Base-by-base conservation (phyloP, 2,329 filamentous ascomycete genomes). In the Nigrospora oryzae region DNA sequence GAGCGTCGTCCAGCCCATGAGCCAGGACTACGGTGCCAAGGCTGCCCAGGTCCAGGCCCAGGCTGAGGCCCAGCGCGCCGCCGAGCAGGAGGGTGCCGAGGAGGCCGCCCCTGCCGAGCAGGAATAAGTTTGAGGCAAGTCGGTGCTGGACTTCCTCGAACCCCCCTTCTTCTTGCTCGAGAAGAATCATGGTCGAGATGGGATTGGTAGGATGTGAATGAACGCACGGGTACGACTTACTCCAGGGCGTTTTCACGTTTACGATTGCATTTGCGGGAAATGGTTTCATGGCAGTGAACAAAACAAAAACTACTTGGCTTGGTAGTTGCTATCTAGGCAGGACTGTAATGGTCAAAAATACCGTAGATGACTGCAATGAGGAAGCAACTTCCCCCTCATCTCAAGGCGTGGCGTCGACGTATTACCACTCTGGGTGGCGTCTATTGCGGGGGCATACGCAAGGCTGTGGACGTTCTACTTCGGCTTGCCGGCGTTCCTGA, bases 1-100 rank as follows among this genome's bases (percentile, higher is more conserved):
- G 70, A 83, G 85, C 63, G 85, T 97, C 56, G 81, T 95, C 63
- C 89, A 95, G 74, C 93, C 93, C 67, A 85, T 91, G 73, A 91
- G 85, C 74, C 89, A 96, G 77, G 94, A 98, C 79, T 98, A 98
- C 76, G 93, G 93, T 64, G 89, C 91, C 60, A 98, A 98, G 87
- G 77, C 77, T 51, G 75, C 75, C 51, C 70, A 74, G 64, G 66
- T 70, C 59, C 80, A 85, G 68, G 81, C 81, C 50, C 79, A 80
- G 53, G 83, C 79, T 55, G 77, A 79, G 63, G 79, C 79, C 60
- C 66, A 67, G 43, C 71, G 71, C 55, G 73, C 75, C 45, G 62
- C 66, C 53, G 68, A 73, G 63, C 64, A 64, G 56, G 59, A 63
- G 57, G 74, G 68, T 54, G 74, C 66, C 49, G 73, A 79, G 69